A percentile compares a stretch with the other conserved stretches of the same genome.
phyloP scores from a whole-genome alignment of 208 protist genomes.

The Trypanosoma platydactyli region DNA sequence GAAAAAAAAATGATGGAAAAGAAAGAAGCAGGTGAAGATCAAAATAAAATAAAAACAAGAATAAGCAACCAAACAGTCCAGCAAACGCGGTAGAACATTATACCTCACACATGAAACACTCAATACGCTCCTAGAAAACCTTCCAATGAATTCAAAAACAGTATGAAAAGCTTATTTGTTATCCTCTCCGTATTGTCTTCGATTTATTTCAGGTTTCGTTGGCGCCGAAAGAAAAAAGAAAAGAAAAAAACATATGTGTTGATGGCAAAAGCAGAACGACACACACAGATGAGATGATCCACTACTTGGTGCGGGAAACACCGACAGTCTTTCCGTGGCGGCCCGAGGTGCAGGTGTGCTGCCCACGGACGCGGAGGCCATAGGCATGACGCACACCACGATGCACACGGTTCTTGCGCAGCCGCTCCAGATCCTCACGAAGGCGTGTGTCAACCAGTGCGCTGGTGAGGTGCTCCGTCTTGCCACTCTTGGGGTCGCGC shows the following conservation, averaged over 20 bases:
- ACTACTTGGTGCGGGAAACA: conserved; percentile 81
- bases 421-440: conserved; percentile 99
- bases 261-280: neutral
- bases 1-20: neutral
- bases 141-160: no score
- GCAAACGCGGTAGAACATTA: no score
- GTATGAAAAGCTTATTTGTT: no score
- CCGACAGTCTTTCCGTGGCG: conserved; percentile 94
- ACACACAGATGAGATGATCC: neutral
- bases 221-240: neutral
- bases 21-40: neutral
- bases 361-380: conserved; percentile 98
- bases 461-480: conserved; percentile 96
- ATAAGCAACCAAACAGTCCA: no score
- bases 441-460: conserved; percentile 97
- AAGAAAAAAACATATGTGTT: conserved; percentile 8
- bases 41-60: conserved; percentile 14
- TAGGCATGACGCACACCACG: conserved; percentile 99
- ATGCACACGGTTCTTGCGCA: conserved; percentile 99
- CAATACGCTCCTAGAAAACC: no score
- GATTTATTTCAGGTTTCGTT: no score
- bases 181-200: no score
- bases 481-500: conserved; percentile 98
- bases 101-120: no score
- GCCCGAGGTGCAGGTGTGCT: conserved; percentile 99